phyloP scores from a whole-genome alignment of 83 land plant species.

The Picea abies region DNA sequence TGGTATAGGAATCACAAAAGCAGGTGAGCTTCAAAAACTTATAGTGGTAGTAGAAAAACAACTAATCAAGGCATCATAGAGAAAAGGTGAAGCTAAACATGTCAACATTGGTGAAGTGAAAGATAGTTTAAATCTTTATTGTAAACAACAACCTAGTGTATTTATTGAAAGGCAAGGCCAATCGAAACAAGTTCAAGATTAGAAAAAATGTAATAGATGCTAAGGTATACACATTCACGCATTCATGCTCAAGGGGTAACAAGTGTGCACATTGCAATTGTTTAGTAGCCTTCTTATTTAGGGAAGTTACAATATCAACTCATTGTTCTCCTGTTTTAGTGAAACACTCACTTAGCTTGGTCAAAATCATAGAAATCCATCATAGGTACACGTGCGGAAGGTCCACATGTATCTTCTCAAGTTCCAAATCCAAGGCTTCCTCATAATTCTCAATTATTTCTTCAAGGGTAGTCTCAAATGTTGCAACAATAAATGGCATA shows the following conservation, averaged over 20 bases:
- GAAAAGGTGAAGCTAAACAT: background rate
- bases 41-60: background rate
- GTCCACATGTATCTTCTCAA: background rate
- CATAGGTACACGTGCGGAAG: background rate
- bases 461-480: background rate
- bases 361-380: background rate
- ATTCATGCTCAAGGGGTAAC: background rate
- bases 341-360: background rate
- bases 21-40: background rate
- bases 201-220: background rate
- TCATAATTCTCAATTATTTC: background rate
- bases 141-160: background rate
- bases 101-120: background rate
- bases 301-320: background rate
- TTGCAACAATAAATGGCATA: background rate
- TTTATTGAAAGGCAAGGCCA: background rate
- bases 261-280: too few relatives aligned
- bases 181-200: background rate
- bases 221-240: constrained; percentile 3
- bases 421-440: constrained; percentile 5
- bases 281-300: background rate
- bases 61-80: background rate
- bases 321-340: background rate
- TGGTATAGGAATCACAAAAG: background rate
- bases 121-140: background rate